Conservation (phyloP, 1,284 basidiomycete genomes). For the Afroboletus lepidellus region DNA sequence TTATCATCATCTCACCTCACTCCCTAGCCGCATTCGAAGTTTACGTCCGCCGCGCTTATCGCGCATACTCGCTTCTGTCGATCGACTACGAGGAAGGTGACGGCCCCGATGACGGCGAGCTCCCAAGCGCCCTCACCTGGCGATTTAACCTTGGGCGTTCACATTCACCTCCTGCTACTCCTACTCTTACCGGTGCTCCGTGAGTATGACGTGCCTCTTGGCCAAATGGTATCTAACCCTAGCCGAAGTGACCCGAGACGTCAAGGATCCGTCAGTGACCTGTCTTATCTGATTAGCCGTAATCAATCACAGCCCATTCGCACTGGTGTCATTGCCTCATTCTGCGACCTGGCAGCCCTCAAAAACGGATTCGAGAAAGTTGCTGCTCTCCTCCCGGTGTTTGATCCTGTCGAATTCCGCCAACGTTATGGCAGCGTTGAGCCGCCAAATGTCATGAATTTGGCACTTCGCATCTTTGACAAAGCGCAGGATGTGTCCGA, state of each 20-base stretch:
- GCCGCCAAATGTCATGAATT: conserved; percentile 90
- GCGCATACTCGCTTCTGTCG: conserved; percentile 89
- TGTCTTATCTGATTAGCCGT: conserved; percentile 85
- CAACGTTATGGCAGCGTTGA: conserved; percentile 74
- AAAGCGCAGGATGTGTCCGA: conserved; percentile 77
- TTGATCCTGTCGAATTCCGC: conserved; percentile 68
- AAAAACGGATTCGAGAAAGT: conserved; percentile 74
- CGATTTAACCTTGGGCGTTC: conserved; percentile 90
- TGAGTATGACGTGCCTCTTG: conserved; percentile 36
- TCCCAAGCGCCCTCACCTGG: conserved; percentile 84
- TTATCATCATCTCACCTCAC: conserved; percentile 7
- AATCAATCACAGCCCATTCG: conserved; percentile 85
- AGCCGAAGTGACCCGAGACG: conserved; percentile 44
- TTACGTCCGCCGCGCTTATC: conserved; percentile 94
- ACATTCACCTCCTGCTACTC: conserved; percentile 82
- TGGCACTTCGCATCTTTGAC: conserved; percentile 85
- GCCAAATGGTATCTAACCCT: conserved; percentile 18
- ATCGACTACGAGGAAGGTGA: conserved; percentile 94
- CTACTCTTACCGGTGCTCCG: conserved; percentile 66
- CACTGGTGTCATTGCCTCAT: conserved; percentile 87
- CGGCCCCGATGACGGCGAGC: conserved; percentile 72
- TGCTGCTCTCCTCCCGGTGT: conserved; percentile 65
- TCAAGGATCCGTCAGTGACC: conserved; percentile 88
- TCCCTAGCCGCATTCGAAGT: conserved; percentile 87
- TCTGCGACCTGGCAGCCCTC: conserved; percentile 74